A percentile compares a stretch with the other conserved stretches of the same genome.
phyloP scores from a whole-genome alignment of 2,329 filamentous ascomycete species.

The Periglandula ipomoeae region DNA sequence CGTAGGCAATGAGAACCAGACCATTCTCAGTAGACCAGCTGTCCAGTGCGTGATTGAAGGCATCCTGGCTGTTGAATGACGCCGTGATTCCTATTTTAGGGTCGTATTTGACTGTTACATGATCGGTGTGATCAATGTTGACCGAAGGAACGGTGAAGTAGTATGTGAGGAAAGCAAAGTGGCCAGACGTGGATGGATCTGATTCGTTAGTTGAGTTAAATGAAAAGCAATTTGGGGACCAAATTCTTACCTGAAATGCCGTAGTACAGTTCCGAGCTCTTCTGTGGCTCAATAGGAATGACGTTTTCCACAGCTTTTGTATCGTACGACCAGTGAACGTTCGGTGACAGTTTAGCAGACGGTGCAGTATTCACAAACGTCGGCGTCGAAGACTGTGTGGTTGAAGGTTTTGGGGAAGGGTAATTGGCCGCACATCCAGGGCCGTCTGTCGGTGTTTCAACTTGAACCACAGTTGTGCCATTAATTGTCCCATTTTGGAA shows the following conservation, averaged over 20 bases:
- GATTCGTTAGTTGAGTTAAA: neutral
- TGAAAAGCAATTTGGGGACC: neutral
- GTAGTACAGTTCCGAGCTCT: slow-evolving; percentile 17
- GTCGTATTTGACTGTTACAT: slow-evolving; percentile 11
- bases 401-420: neutral
- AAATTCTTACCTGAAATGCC: slow-evolving; percentile 11
- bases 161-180: slow-evolving; percentile 19
- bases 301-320: slow-evolving; percentile 15
- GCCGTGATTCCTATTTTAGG: slow-evolving; percentile 4
- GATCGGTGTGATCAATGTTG: slow-evolving; percentile 20
- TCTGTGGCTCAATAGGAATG: slow-evolving; percentile 13
- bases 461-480: neutral
- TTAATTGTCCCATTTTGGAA: neutral
- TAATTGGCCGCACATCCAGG: neutral
- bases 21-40: slow-evolving; percentile 14
- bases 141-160: slow-evolving; percentile 19
- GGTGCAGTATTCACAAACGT: slow-evolving; percentile 4
- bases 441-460: neutral
- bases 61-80: slow-evolving; percentile 13
- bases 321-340: slow-evolving; percentile 17
- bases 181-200: slow-evolving; percentile 15
- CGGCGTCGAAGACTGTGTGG: neutral
- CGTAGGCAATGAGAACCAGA: slow-evolving; percentile 18
- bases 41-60: slow-evolving; percentile 14
- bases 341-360: slow-evolving; percentile 5